phyloP scores from a whole-genome alignment of 2,329 filamentous ascomycete species.

The Beauveria brongniartii region DNA sequence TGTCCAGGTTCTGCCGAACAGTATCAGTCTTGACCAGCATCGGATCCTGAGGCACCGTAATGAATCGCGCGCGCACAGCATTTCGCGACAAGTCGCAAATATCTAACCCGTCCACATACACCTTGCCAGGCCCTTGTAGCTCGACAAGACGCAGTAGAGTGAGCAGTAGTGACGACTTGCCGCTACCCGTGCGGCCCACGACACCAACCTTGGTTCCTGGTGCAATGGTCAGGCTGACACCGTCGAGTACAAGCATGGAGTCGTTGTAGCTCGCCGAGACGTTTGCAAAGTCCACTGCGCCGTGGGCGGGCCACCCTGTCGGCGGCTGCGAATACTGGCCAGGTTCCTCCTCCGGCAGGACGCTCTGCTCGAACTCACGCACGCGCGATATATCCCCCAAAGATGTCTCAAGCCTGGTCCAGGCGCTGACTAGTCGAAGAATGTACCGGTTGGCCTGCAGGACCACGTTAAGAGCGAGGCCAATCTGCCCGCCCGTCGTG shows the following conservation, averaged over 20 bases:
- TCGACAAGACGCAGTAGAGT: conserved; percentile 37
- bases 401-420: conserved; percentile 17
- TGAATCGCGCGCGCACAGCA: conserved; percentile 31
- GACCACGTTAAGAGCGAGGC: neutral
- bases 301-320: conserved; percentile 16
- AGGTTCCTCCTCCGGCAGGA: conserved; percentile 15
- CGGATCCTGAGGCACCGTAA: conserved; percentile 13
- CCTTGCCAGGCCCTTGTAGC: conserved; percentile 26
- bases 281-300: conserved; percentile 15
- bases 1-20: conserved; percentile 12
- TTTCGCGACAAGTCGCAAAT: conserved; percentile 31
- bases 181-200: conserved; percentile 41
- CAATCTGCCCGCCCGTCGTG: neutral
- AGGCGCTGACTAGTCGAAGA: neutral
- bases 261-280: conserved; percentile 15
- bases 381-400: conserved; percentile 17
- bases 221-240: conserved; percentile 34
- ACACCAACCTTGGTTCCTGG: conserved; percentile 38
- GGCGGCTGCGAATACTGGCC: conserved; percentile 8
- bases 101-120: conserved; percentile 34
- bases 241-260: conserved; percentile 28
- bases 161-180: conserved; percentile 39
- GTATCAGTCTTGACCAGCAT: conserved; percentile 15
- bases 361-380: conserved; percentile 14
- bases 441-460: neutral